These are phyloP conservation scores for Hericium rajendrae DNA, from an alignment of 768 basidiomycete species.

Conservation along the genomic window DNA sequence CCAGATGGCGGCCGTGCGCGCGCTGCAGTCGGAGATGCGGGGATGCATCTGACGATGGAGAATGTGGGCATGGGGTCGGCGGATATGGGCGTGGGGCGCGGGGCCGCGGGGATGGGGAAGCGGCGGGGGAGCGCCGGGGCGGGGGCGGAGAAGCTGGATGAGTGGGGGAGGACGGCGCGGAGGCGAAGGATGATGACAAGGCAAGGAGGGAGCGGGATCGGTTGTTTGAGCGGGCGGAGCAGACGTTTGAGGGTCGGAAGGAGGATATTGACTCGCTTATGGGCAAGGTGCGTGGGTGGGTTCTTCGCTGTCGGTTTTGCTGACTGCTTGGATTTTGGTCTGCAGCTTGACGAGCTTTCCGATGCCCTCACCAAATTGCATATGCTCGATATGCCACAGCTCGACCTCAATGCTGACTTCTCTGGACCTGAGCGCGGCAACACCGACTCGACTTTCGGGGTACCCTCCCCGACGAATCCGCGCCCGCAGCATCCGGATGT, in stretches of 20 bases:
- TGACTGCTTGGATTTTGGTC: neutral
- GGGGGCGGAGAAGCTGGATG: neutral
- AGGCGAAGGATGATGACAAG: slow-evolving; percentile 46
- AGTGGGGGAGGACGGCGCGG: slow-evolving; percentile 32
- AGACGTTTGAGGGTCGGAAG: slow-evolving; percentile 62
- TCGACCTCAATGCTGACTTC: slow-evolving; percentile 21
- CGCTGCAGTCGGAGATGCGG: slow-evolving; percentile 65
- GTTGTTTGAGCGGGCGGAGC: slow-evolving; percentile 58
- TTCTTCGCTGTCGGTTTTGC: neutral
- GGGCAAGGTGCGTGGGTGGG: slow-evolving; percentile 44
- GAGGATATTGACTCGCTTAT: slow-evolving; percentile 64
- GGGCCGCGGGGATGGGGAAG: neutral
- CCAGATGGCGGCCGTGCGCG: slow-evolving; percentile 58
- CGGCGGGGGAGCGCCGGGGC: slow-evolving; percentile 4
- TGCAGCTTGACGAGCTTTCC: slow-evolving; percentile 48
- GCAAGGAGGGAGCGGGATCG: slow-evolving; percentile 42
- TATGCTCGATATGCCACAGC: slow-evolving; percentile 30
- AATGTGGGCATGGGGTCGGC: slow-evolving; percentile 32
- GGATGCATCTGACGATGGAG: slow-evolving; percentile 71
- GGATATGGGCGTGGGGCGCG: neutral
- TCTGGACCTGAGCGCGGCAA: slow-evolving; percentile 17
- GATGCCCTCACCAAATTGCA: slow-evolving; percentile 34
- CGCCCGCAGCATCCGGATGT: slow-evolving; percentile 16
- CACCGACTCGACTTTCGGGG: slow-evolving; percentile 19
- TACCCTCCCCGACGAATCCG: slow-evolving; percentile 16